Conservation (phyloP, 768 basidiomycete genomes). For the Termitomyces sp. region DNA sequence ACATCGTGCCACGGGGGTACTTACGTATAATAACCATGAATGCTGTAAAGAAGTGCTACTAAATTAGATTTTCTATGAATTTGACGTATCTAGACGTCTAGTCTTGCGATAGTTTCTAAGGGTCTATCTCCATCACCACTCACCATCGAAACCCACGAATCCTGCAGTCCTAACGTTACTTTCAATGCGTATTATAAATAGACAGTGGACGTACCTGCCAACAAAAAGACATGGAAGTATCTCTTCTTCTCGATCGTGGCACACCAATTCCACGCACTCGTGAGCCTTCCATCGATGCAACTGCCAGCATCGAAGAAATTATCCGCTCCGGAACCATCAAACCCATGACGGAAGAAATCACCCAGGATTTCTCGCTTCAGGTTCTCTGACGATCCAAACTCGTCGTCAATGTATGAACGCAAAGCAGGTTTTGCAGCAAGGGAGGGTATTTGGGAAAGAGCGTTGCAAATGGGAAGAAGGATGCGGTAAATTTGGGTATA, state of each 20-base stretch:
- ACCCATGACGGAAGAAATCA: conserved; percentile 86
- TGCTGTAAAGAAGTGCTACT: too few relatives aligned
- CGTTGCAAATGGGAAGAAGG: conserved; percentile 80
- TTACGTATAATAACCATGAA: not conserved
- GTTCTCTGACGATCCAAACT: conserved; percentile 74
- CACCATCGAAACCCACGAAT: conserved; percentile 81
- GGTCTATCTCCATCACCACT: conserved; percentile 50
- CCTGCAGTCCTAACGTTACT: conserved; percentile 39
- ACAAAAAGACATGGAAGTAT: conserved; percentile 74
- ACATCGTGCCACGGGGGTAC: too few relatives aligned
- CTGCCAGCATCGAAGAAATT: conserved; percentile 89
- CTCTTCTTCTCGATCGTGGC: conserved; percentile 80
- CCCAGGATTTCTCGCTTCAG: conserved; percentile 65
- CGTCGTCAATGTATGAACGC: conserved; percentile 71
- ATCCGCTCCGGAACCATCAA: conserved; percentile 88
- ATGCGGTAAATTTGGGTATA: conserved; percentile 92
- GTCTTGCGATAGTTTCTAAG: not conserved
- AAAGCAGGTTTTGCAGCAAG: conserved; percentile 66
- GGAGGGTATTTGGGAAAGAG: conserved; percentile 66
- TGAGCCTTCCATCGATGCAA: conserved; percentile 78
- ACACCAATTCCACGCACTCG: conserved; percentile 94
- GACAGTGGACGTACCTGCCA: conserved; percentile 50
- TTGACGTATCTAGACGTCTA: not conserved
- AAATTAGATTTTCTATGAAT: not conserved
- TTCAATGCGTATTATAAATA: too few relatives aligned